Percentiles rank a stretch among this genome's conserved stretches.
Conservation (phyloP, 129 eudicot genomes). For the Pseudognaphalium luteoalbum region DNA sequence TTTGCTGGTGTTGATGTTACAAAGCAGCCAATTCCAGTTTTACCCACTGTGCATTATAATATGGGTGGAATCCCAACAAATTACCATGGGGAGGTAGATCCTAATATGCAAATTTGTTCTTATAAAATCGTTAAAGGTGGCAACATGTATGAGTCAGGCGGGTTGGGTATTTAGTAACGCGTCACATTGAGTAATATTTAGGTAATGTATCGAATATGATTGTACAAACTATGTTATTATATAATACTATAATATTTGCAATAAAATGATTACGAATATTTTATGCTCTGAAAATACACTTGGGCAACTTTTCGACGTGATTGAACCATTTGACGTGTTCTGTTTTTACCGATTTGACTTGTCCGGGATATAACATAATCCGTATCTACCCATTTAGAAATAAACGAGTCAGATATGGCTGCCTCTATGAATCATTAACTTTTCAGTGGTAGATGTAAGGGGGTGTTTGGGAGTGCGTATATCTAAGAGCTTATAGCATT, state of each 20-base stretch:
- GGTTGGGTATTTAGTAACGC: not conserved
- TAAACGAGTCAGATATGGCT: not conserved
- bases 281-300: not conserved
- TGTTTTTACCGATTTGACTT: no score
- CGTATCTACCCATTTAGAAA: not conserved
- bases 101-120: not conserved
- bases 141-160: not conserved
- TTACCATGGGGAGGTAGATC: slow-evolving; percentile 89
- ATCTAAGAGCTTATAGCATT: not conserved
- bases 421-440: not conserved
- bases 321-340: no score
- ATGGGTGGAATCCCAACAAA: slow-evolving; percentile 99
- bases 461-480: slow-evolving; percentile 1
- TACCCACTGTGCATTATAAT: slow-evolving; percentile 96
- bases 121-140: not conserved
- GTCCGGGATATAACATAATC: not conserved
- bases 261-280: not conserved
- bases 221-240: not conserved
- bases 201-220: not conserved
- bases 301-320: not conserved
- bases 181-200: not conserved
- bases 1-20: slow-evolving; percentile 99
- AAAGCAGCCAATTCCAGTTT: slow-evolving; percentile 98
- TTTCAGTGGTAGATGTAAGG: slow-evolving; percentile 16
- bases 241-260: no score